Conservation (phyloP, 1,284 basidiomycete species). For the Heliocybe sulcata region DNA sequence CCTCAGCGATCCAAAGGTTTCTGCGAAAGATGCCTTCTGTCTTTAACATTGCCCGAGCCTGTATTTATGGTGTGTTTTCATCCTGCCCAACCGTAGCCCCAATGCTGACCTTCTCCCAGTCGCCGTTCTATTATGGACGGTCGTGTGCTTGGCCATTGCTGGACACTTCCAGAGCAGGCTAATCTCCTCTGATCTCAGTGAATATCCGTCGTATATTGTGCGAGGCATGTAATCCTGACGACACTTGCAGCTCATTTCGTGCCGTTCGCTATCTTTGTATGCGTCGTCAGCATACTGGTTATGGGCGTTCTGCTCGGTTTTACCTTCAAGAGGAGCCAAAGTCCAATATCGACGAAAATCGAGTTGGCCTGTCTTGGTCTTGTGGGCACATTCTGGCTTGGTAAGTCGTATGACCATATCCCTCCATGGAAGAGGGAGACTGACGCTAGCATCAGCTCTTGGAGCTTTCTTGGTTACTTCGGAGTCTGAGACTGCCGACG, state of each 20-base stretch:
- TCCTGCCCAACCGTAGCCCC: neutral
- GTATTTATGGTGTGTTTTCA: constrained; percentile 48
- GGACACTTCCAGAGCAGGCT: constrained; percentile 66
- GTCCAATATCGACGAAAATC: constrained; percentile 71
- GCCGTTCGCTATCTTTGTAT: constrained; percentile 76
- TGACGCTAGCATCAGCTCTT: constrained; percentile 41
- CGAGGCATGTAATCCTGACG: neutral
- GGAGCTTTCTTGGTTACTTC: constrained; percentile 66
- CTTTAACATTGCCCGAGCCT: constrained; percentile 59
- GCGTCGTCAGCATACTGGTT: constrained; percentile 57
- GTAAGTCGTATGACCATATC: constrained; percentile 31
- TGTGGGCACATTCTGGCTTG: constrained; percentile 71
- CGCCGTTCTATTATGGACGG: constrained; percentile 59
- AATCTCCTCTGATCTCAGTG: constrained; percentile 71
- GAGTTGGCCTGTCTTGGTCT: constrained; percentile 66
- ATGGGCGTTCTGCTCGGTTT: constrained; percentile 60
- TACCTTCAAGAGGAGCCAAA: constrained; percentile 54
- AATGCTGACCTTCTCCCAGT: constrained; percentile 26
- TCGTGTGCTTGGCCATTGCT: constrained; percentile 70
- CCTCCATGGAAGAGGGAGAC: constrained; percentile 7
- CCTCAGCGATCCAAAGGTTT: constrained; percentile 10
- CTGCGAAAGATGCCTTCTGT: constrained; percentile 35
- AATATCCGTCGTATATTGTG: constrained; percentile 19
- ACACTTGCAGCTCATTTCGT: constrained; percentile 63
- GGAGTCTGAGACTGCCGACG: constrained; percentile 67